Base-by-base conservation (phyloP, 1,284 basidiomycete genomes). In the Cryptococcus sp. region DNA sequence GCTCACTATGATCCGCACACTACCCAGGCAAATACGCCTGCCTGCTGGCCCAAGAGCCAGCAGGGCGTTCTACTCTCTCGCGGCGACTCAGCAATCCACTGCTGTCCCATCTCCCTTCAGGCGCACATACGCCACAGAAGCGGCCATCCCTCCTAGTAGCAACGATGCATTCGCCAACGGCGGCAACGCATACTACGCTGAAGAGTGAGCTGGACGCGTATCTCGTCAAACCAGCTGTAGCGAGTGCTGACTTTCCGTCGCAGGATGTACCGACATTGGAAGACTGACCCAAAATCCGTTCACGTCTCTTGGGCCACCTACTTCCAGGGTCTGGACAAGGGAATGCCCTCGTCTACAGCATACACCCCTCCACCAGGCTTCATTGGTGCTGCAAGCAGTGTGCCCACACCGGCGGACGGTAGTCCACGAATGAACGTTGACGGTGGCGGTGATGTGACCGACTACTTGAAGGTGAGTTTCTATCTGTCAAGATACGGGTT, bases 271-370 rank as follows among this genome's bases (percentile, higher is more conserved):
- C 85, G 86, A 68, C 85, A 87, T 67, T 96, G 91, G 91, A 87
- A 87, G 79, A 83, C 90, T 79, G 91, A 99, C 80, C 91, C 93
- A 44, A 85, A 86, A 67, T 89, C 90, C 47, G 96, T 99, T 0
- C 95, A 99, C 80, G 83, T 87, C 3, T 96, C 93, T 35, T 99
- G 96, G 96, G 85, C 90, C 65, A 86, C 88, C 56, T 99, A 99
- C 81, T 99, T 99, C 76, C 84, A 87, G 11, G 96, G 92, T 42
- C 84, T 99, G 76, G 92, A 96, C 70, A 89, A 89, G 71, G 95
- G 95, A 57, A 76, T 98, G 19, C 82, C 87, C 3, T 91, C 91
- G 62, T 79, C 87, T 47, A 84, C 89, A 67, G 92, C 95, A 2
- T 99, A 92, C 82, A 85, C 86, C 57, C 87, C 90, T 27, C 90